Percentiles rank a stretch among this genome's conserved stretches.
These are phyloP conservation scores for Gymnopilus dilepis DNA, from an alignment of 768 basidiomycete species.

Conservation along the genomic window DNA sequence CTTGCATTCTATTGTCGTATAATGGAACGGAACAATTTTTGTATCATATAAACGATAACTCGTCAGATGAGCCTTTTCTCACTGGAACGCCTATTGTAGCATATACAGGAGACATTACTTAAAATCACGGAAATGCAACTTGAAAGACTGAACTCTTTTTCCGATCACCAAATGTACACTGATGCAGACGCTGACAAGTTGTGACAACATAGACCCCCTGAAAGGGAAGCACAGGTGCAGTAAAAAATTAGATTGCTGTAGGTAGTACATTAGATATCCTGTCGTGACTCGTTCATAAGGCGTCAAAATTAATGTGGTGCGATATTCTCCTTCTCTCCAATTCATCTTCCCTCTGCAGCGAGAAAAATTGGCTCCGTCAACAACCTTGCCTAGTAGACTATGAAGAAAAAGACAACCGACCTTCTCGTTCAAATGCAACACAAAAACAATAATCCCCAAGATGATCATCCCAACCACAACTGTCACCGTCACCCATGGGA, in stretches of 20 bases:
- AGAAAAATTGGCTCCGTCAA: slow-evolving; percentile 11
- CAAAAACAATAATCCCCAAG: slow-evolving; percentile 82
- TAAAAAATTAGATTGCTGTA: neutral
- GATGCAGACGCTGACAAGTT: too few relatives aligned
- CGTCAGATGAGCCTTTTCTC: too few relatives aligned
- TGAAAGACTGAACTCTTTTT: too few relatives aligned
- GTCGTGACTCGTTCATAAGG: slow-evolving; percentile 58
- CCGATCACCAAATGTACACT: too few relatives aligned
- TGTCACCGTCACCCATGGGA: slow-evolving; percentile 94
- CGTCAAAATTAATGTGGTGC: slow-evolving; percentile 98
- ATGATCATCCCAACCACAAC: slow-evolving; percentile 75
- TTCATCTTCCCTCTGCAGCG: slow-evolving; percentile 86
- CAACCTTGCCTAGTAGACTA: too few relatives aligned
- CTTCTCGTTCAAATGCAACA: slow-evolving; percentile 93
- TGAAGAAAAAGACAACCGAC: slow-evolving; percentile 44
- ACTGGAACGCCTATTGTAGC: too few relatives aligned
- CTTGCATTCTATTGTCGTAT: too few relatives aligned
- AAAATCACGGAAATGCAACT: too few relatives aligned
- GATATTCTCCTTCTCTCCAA: slow-evolving; percentile 83
- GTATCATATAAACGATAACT: too few relatives aligned
- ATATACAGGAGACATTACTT: too few relatives aligned
- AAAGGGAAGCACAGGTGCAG: neutral
- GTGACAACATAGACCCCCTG: too few relatives aligned
- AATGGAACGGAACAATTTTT: too few relatives aligned
- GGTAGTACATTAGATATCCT: neutral